Evolutionary conservation across 2,329 filamentous ascomycete genomes (phyloP).

Genomic region (Dichotomopilus funicola): DNA sequence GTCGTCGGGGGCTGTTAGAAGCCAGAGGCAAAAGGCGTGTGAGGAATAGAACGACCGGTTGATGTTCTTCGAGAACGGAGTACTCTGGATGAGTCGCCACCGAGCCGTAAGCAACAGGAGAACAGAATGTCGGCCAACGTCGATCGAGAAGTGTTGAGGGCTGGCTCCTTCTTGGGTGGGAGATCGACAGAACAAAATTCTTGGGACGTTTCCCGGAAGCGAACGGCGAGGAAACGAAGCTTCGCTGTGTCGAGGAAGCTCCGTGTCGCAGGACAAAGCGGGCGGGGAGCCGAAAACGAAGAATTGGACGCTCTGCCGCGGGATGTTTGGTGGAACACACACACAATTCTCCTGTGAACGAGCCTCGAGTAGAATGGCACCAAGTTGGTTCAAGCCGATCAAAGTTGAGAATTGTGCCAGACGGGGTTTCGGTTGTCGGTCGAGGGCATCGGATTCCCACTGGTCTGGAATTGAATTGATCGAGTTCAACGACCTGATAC

Average conservation of each 20-base stretch:
- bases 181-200: constrained; percentile 35
- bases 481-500: too few relatives aligned
- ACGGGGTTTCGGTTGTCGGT: constrained; percentile 1
- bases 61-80: too few relatives aligned
- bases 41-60: too few relatives aligned
- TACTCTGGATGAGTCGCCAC: too few relatives aligned
- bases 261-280: constrained; percentile 35
- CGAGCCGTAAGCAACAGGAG: background rate
- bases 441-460: background rate
- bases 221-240: constrained; percentile 28
- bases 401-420: constrained; percentile 2
- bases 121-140: background rate
- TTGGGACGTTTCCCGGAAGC: constrained; percentile 23
- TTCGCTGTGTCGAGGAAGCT: constrained; percentile 28
- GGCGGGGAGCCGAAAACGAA: constrained; percentile 14
- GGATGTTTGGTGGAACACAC: constrained; percentile 10
- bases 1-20: background rate
- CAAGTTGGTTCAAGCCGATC: constrained; percentile 6
- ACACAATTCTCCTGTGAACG: constrained; percentile 19
- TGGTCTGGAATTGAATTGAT: too few relatives aligned
- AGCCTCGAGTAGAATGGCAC: constrained; percentile 15
- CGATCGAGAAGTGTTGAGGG: constrained; percentile 21
- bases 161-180: constrained; percentile 28
- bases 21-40: too few relatives aligned
- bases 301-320: constrained; percentile 6